Conservation (phyloP, 108 stramenopile species). For the Nitzschia sp. region DNA sequence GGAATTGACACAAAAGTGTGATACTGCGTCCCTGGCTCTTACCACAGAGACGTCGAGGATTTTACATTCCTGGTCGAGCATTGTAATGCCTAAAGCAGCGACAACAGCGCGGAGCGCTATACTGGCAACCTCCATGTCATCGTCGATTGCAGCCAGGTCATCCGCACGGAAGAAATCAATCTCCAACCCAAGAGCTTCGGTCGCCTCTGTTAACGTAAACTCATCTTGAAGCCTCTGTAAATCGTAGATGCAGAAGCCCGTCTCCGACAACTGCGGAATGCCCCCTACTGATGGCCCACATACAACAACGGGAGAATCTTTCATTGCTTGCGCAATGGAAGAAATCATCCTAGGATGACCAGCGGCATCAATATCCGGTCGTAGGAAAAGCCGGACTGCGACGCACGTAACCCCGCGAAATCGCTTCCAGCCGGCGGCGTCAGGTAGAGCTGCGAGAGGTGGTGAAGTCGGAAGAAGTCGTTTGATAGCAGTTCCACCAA, state of each 20-base stretch:
- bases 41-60: conserved; percentile 62
- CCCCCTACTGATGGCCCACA: conserved; percentile 71
- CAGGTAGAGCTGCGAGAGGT: conserved; percentile 41
- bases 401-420: conserved; percentile 85
- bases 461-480: conserved; percentile 51
- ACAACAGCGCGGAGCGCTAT: conserved; percentile 61
- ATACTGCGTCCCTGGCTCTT: conserved; percentile 74
- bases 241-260: conserved; percentile 88
- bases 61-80: conserved; percentile 26
- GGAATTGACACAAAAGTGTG: conserved; percentile 73
- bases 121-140: conserved; percentile 46
- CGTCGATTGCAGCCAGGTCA: conserved; percentile 52
- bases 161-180: conserved; percentile 86
- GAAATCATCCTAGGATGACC: conserved; percentile 36
- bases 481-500: conserved; percentile 66
- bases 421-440: conserved; percentile 53
- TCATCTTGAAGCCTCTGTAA: conserved; percentile 77
- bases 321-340: conserved; percentile 61
- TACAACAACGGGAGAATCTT: conserved; percentile 75
- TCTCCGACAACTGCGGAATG: conserved; percentile 64
- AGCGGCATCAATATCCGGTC: conserved; percentile 32
- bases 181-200: conserved; percentile 47
- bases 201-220: conserved; percentile 13
- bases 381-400: conserved; percentile 71
- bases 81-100: conserved; percentile 49